These are phyloP conservation scores for Fusarium torreyae DNA, from an alignment of 2,329 filamentous ascomycete genomes.

Conservation along the genomic window DNA sequence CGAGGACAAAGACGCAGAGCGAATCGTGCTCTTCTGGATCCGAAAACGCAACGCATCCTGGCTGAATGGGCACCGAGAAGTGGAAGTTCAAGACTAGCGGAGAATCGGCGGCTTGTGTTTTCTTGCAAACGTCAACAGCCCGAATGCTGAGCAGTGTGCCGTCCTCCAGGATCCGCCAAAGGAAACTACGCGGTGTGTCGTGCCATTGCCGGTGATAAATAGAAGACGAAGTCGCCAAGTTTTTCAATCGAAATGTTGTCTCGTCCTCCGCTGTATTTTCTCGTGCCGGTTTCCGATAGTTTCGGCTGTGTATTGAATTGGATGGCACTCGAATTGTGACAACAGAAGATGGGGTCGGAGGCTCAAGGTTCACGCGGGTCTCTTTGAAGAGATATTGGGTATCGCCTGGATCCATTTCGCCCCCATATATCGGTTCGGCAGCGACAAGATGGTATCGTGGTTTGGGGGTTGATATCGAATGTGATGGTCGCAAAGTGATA, in stretches of 20 bases:
- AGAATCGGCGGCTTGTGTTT: conserved; percentile 75
- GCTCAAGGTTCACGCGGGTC: conserved; percentile 86
- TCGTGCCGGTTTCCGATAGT: conserved; percentile 57
- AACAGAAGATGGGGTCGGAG: conserved; percentile 76
- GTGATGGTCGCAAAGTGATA: conserved; percentile 48
- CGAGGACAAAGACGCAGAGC: conserved; percentile 84
- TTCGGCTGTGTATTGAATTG: conserved; percentile 62
- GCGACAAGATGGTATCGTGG: conserved; percentile 28
- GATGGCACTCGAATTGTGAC: conserved; percentile 79
- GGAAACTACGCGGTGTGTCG: conserved; percentile 84
- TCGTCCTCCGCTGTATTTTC: conserved; percentile 73
- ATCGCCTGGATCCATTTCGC: conserved; percentile 76
- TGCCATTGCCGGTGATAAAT: conserved; percentile 87
- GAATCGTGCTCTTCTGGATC: conserved; percentile 85
- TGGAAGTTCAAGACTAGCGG: conserved; percentile 83
- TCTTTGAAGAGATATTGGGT: conserved; percentile 85
- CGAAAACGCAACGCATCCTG: conserved; percentile 84
- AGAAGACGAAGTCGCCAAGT: conserved; percentile 83
- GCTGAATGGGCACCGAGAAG: conserved; percentile 81
- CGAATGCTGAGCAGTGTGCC: conserved; percentile 86
- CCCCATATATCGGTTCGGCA: conserved; percentile 66
- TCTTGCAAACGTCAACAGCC: conserved; percentile 84
- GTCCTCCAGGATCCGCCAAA: conserved; percentile 91
- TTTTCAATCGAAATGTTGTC: conserved; percentile 78
- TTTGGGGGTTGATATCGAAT: conserved; percentile 35